These are phyloP conservation scores for Eucalyptus leucophloia DNA, from an alignment of 345 rosid species.

Conservation along the genomic window DNA sequence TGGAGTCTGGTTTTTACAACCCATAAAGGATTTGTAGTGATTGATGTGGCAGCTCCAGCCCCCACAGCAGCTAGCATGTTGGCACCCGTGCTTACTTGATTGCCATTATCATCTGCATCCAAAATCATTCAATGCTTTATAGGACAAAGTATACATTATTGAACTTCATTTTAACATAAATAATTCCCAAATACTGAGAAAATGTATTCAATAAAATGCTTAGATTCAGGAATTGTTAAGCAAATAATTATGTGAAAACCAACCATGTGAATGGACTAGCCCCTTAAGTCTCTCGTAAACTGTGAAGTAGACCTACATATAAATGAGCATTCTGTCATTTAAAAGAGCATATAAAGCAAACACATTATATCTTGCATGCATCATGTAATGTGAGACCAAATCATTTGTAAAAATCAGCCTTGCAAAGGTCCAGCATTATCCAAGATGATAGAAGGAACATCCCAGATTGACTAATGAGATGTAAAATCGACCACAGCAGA, in stretches of 20 bases:
- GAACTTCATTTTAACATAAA: neutral
- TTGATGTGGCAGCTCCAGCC: constrained; percentile 89
- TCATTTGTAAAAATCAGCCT: neutral
- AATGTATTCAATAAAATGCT: neutral
- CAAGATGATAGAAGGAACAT: neutral
- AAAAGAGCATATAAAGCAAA: neutral
- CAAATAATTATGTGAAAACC: constrained; percentile 10
- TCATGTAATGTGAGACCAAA: neutral
- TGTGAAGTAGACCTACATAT: constrained; percentile 76
- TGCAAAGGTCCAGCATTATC: neutral
- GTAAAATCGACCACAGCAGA: neutral
- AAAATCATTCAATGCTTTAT: neutral
- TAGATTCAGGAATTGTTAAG: neutral
- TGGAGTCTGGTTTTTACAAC: constrained; percentile 97
- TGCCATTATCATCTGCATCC: constrained; percentile 26
- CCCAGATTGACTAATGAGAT: neutral
- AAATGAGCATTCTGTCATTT: constrained; percentile 5
- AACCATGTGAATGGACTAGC: constrained; percentile 61
- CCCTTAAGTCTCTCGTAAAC: constrained; percentile 68
- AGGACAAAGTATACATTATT: neutral
- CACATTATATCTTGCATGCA: neutral
- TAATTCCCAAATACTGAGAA: neutral
- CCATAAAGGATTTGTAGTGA: constrained; percentile 91
- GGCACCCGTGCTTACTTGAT: constrained; percentile 51
- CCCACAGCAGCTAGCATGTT: constrained; percentile 92